phyloP scores from a whole-genome alignment of 805 yeast genomes.

The Saccharomyces jurei region DNA sequence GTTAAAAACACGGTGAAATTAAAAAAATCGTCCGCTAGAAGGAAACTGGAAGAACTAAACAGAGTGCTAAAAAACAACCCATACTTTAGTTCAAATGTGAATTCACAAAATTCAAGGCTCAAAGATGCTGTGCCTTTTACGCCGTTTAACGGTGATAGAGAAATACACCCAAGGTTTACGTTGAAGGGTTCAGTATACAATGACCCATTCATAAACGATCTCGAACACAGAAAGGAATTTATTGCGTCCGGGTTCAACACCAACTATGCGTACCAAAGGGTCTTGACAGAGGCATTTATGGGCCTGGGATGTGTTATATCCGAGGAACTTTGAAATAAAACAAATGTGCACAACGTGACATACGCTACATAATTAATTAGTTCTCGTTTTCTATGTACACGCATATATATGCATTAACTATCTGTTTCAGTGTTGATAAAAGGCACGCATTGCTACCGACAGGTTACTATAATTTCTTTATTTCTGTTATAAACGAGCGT shows the following conservation, averaged over 20 bases:
- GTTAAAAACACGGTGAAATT: slow-evolving; percentile 44
- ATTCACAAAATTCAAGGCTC: slow-evolving; percentile 13
- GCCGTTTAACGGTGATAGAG: slow-evolving; percentile 88
- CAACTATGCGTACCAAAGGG: slow-evolving; percentile 60
- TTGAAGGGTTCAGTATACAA: slow-evolving; percentile 38
- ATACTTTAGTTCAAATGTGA: slow-evolving; percentile 22
- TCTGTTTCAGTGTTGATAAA: not conserved
- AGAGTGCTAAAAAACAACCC: slow-evolving; percentile 32
- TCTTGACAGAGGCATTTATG: slow-evolving; percentile 80
- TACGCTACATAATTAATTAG: slow-evolving; percentile 6
- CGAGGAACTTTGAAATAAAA: slow-evolving; percentile 37
- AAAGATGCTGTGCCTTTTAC: slow-evolving; percentile 63
- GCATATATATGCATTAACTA: not conserved
- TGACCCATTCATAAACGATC: slow-evolving; percentile 55
- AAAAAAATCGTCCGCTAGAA: slow-evolving; percentile 57
- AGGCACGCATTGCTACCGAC: not conserved
- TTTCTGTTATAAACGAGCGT: not conserved
- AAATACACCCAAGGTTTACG: slow-evolving; percentile 43
- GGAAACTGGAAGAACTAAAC: slow-evolving; percentile 38
- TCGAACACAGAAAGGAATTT: slow-evolving; percentile 52
- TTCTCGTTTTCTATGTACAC: not conserved
- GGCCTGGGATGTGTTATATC: slow-evolving; percentile 80
- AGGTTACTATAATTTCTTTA: not conserved
- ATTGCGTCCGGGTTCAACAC: slow-evolving; percentile 82
- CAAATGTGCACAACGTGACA: not conserved